phyloP scores from a whole-genome alignment of 306 rosid genomes.

The Vicia villosa region DNA sequence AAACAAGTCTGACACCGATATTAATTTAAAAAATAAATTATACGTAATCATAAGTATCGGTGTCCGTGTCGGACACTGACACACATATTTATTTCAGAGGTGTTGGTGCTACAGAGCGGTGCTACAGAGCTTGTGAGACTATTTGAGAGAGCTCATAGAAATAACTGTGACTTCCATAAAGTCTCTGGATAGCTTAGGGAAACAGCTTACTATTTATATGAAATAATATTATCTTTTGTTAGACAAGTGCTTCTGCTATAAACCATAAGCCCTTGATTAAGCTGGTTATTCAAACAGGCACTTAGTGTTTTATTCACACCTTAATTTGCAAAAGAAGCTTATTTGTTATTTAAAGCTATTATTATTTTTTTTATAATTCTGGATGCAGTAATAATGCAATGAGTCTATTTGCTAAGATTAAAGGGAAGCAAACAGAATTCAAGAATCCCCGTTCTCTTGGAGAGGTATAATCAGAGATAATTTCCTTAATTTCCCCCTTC shows the following conservation, averaged over 20 bases:
- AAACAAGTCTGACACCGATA: too few relatives aligned
- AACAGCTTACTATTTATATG: too few relatives aligned
- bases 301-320: slow-evolving; percentile 5
- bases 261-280: not conserved
- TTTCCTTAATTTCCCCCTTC: not conserved
- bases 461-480: slow-evolving; percentile 51
- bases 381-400: slow-evolving; percentile 79
- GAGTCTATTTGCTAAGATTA: slow-evolving; percentile 73
- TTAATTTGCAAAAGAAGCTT: not conserved
- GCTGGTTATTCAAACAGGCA: too few relatives aligned
- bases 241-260: not conserved
- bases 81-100: too few relatives aligned
- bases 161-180: too few relatives aligned
- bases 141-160: too few relatives aligned
- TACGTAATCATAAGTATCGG: too few relatives aligned
- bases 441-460: slow-evolving; percentile 70
- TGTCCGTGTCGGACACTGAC: too few relatives aligned
- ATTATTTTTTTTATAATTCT: not conserved
- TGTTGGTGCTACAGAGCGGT: too few relatives aligned
- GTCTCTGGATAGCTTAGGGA: too few relatives aligned
- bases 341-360: not conserved
- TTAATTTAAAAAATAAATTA: too few relatives aligned
- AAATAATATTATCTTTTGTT: not conserved
- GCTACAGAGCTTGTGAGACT: too few relatives aligned
- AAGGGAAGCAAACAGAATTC: slow-evolving; percentile 59